Evolutionary conservation across 1,284 basidiomycete species (phyloP).

Genomic region (Cryptococcus hybrid): DNA sequence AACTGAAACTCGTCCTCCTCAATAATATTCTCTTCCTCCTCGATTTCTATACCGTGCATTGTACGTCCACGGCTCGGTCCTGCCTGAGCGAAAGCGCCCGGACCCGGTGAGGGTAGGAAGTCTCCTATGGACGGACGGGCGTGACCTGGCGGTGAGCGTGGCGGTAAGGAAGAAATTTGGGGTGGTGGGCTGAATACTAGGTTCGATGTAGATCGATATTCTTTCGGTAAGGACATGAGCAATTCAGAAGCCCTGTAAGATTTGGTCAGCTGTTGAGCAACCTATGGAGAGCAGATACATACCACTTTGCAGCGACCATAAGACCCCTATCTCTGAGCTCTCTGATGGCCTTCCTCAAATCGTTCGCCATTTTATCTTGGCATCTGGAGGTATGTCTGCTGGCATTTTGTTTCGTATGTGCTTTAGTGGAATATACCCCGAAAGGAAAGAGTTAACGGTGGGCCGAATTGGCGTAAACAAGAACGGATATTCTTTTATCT

Average conservation of each 20-base stretch:
- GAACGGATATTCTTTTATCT: background rate
- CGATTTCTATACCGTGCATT: conserved; percentile 49
- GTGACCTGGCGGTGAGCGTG: conserved; percentile 15
- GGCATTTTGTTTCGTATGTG: conserved; percentile 6
- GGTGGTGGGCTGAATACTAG: conserved; percentile 43
- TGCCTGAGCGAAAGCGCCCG: conserved; percentile 21
- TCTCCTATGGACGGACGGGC: conserved; percentile 36
- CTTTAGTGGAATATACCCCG: background rate
- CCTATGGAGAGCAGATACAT: conserved; percentile 3
- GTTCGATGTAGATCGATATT: conserved; percentile 35
- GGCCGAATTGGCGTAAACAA: no score
- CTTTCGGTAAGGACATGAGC: conserved; percentile 41
- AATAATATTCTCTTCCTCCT: conserved; percentile 62
- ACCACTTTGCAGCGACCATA: conserved; percentile 49
- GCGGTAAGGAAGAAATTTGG: conserved; percentile 19
- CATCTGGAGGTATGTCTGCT: conserved; percentile 14
- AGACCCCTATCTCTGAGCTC: conserved; percentile 49
- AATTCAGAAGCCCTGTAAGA: conserved; percentile 46
- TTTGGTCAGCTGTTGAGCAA: background rate
- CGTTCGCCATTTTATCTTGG: conserved; percentile 42
- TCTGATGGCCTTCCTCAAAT: conserved; percentile 39
- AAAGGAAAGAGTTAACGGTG: background rate
- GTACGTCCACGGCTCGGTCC: conserved; percentile 32
- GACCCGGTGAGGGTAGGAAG: conserved; percentile 33
- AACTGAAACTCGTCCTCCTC: conserved; percentile 59